A percentile compares a stretch with the other conserved stretches of the same genome.
Evolutionary conservation across 2,329 filamentous ascomycete genomes (phyloP).

Genomic region (Shiraia sp.): DNA sequence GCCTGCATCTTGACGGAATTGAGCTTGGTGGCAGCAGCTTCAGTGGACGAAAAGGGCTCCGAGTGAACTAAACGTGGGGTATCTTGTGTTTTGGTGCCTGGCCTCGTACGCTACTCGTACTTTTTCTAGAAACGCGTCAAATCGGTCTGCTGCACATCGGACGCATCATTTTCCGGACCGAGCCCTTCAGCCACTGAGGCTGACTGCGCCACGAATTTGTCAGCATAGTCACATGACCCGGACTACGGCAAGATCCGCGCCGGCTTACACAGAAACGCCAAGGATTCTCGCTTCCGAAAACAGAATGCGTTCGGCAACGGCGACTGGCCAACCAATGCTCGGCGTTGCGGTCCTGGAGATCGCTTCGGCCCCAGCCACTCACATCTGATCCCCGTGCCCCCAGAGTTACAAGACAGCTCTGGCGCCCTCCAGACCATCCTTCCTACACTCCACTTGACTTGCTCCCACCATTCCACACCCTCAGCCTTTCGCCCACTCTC

Average conservation of each 20-base stretch:
- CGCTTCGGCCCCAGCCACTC: conserved; percentile 34
- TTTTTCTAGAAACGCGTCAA: conserved; percentile 36
- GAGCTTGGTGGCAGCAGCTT: conserved; percentile 10
- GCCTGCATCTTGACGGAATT: conserved; percentile 67
- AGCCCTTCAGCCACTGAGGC: conserved; percentile 8
- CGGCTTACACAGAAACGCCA: conserved; percentile 6
- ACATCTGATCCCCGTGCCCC: conserved; percentile 35
- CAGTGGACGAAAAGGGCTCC: conserved; percentile 18
- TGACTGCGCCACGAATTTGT: not conserved
- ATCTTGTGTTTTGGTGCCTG: conserved; percentile 31
- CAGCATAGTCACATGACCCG: not conserved
- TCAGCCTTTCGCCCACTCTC: conserved; percentile 16
- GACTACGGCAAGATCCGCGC: not conserved
- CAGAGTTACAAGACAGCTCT: conserved; percentile 43
- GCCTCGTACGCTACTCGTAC: conserved; percentile 20
- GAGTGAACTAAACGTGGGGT: conserved; percentile 27
- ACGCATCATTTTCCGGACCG: conserved; percentile 15
- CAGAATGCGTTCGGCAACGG: conserved; percentile 5
- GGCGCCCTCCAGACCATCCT: conserved; percentile 37
- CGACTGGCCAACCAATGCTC: conserved; percentile 17
- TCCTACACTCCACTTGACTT: conserved; percentile 40
- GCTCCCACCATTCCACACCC: conserved; percentile 26
- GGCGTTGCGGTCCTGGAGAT: conserved; percentile 23
- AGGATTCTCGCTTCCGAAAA: too few relatives aligned
- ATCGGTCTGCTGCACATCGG: conserved; percentile 6